Conservation (phyloP, 257 asterid species). For the Verbena officinalis region DNA sequence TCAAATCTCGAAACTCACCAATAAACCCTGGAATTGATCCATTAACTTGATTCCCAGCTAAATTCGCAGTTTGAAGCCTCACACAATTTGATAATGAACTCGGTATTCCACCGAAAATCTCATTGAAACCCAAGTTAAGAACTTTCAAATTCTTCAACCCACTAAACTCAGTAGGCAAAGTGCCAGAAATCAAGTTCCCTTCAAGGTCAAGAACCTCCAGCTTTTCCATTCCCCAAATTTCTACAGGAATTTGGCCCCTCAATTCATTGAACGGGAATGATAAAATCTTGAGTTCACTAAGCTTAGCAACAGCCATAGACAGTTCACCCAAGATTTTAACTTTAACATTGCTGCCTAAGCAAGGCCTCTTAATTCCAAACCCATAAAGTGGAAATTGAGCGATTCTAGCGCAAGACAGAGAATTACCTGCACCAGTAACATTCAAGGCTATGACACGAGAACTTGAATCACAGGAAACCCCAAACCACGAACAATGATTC, state of each 20-base stretch:
- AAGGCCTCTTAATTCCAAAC: slow-evolving; percentile 72
- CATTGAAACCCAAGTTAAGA: slow-evolving; percentile 81
- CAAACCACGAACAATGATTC: slow-evolving; percentile 79
- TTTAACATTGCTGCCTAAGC: slow-evolving; percentile 43
- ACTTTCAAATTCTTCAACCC: slow-evolving; percentile 74
- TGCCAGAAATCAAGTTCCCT: slow-evolving; percentile 71
- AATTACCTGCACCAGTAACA: slow-evolving; percentile 81
- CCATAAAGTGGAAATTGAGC: slow-evolving; percentile 81
- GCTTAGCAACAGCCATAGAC: slow-evolving; percentile 56
- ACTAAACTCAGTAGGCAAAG: slow-evolving; percentile 55
- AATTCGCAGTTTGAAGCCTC: slow-evolving; percentile 63
- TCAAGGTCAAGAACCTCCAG: slow-evolving; percentile 95
- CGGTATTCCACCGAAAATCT: slow-evolving; percentile 66
- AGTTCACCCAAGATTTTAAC: slow-evolving; percentile 57
- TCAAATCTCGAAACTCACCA: slow-evolving; percentile 63
- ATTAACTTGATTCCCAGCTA: slow-evolving; percentile 79
- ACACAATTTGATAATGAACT: slow-evolving; percentile 53
- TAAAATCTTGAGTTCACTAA: slow-evolving; percentile 63
- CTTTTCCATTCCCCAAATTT: slow-evolving; percentile 79
- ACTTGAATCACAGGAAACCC: slow-evolving; percentile 68
- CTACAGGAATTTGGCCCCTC: slow-evolving; percentile 70
- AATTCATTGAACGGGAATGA: slow-evolving; percentile 84
- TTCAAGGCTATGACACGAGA: slow-evolving; percentile 76
- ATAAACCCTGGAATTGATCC: slow-evolving; percentile 69
- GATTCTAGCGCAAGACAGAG: slow-evolving; percentile 70